Evolutionary conservation across 345 rosid species (phyloP), one percentile per base, ranked within the genome.

Genomic region (Acer negundo): DNA sequence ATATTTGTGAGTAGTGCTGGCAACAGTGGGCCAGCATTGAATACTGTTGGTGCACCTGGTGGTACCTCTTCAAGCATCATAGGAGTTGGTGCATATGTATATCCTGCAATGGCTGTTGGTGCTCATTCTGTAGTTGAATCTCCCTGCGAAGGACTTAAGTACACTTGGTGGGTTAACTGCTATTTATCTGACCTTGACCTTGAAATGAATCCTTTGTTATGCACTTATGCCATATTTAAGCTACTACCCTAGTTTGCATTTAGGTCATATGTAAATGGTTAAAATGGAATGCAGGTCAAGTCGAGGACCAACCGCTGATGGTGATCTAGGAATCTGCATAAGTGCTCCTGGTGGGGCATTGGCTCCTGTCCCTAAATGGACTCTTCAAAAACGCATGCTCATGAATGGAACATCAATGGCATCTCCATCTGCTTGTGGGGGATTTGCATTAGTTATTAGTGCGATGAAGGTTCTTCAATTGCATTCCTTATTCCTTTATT

Each of bases 351-450:
- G 99, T 80, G 99, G 94, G 75, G 99, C 98, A 76, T 92, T 96
- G 81, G 98, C 97, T 81, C 99, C 99, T 67, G 99, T 96, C 44
- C 97, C 99, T 79, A 92, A 93, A 78, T 94, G 99, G 99, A 94
- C 98, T 68, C 98, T 94, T 82, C 99, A 96, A 84, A 86, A 89
- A 69, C 97, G 97, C 72, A 94, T 92, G 98, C 95, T 96, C 74
- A 92, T 92, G 99, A 96, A 94, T 87, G 99, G 99, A 77, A 96
- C 99, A 73, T 96, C 99, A 76, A 96, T 96, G 99, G 86, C 98
- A 78, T 96, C 98, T 88, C 99, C 98, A 73, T 96, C 97, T 80
- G 98, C 99, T 69, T 96, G 99, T 87, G 99, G 99, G 62, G 98
- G 97, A 78, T 84, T 93, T 80, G 98, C 97, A 51, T 86, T 94